Evolutionary conservation across 1,139 yeast genomes (phyloP).

Genomic region (Magnusiomyces fungicola): DNA sequence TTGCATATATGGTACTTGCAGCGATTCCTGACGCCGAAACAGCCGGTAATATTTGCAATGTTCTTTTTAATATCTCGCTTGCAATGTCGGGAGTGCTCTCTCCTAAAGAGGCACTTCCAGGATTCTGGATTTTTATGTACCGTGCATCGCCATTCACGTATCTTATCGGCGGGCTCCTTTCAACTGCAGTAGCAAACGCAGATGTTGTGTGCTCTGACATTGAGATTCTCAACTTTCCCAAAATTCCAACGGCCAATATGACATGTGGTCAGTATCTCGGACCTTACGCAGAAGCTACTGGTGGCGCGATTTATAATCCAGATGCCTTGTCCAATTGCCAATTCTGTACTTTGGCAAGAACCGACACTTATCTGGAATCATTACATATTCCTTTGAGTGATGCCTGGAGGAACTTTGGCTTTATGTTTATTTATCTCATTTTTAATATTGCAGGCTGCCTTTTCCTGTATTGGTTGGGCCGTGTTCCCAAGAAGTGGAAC

Average conservation of each 20-base stretch:
- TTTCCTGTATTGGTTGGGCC: constrained; percentile 47
- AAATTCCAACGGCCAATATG: constrained; percentile 48
- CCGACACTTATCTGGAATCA: constrained; percentile 45
- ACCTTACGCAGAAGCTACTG: constrained; percentile 32
- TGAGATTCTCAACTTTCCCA: constrained; percentile 45
- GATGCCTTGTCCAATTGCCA: constrained; percentile 48
- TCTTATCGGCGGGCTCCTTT: constrained; percentile 51
- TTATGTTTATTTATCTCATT: constrained; percentile 43
- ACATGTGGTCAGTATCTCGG: constrained; percentile 52
- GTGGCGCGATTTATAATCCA: constrained; percentile 53
- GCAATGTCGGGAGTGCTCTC: constrained; percentile 81
- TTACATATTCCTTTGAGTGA: constrained; percentile 41
- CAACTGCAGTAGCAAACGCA: constrained; percentile 47
- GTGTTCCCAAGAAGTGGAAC: constrained; percentile 14
- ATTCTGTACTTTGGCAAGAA: constrained; percentile 48
- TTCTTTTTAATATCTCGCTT: constrained; percentile 60
- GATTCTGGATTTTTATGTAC: constrained; percentile 66
- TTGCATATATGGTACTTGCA: constrained; percentile 59
- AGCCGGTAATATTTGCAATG: constrained; percentile 61
- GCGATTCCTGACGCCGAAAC: constrained; percentile 61
- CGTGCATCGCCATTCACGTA: constrained; percentile 65
- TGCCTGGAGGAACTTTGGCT: constrained; percentile 56
- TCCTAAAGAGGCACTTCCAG: constrained; percentile 50
- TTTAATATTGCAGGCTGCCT: constrained; percentile 55
- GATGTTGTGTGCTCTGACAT: constrained; percentile 44